A percentile compares a stretch with the other conserved stretches of the same genome.
These are phyloP conservation scores for Tieghemiomyces parasiticus DNA, from an alignment of 192 early-diverging fungal genomes.

Conservation along the genomic window DNA sequence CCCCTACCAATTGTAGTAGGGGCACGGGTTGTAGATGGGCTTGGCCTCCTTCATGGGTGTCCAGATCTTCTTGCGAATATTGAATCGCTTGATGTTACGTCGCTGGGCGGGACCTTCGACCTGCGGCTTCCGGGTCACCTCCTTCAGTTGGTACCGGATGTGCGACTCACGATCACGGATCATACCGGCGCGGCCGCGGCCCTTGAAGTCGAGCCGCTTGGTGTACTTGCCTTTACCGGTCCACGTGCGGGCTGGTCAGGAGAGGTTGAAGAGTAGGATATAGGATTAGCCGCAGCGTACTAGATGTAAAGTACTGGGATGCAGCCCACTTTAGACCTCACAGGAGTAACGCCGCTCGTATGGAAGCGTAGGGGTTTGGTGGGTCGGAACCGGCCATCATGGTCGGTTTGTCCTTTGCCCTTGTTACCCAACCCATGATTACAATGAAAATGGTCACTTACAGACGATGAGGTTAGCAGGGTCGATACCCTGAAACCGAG, in stretches of 20 bases:
- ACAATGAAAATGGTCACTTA: no score
- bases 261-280: no score
- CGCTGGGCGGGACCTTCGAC: constrained; percentile 20
- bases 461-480: constrained; percentile 38
- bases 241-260: constrained; percentile 61
- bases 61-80: constrained; percentile 51
- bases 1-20: constrained; percentile 68
- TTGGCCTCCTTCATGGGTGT: constrained; percentile 50
- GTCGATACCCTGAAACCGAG: constrained; percentile 45
- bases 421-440: no score
- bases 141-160: constrained; percentile 67
- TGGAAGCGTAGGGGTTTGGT: no score
- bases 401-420: no score
- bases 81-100: constrained; percentile 45
- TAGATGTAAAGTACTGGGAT: no score
- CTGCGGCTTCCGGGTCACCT: constrained; percentile 23
- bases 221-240: constrained; percentile 73
- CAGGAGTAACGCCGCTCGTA: no score
- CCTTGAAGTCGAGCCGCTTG: constrained; percentile 61
- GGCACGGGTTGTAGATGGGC: constrained; percentile 53
- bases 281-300: no score
- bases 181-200: constrained; percentile 59
- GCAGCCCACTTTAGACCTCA: no score
- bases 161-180: constrained; percentile 64
- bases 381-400: no score